Evolutionary conservation across 116 monocot species (phyloP), one percentile per base, ranked within the genome.

Genomic region (Trichopus zeylanicus): DNA sequence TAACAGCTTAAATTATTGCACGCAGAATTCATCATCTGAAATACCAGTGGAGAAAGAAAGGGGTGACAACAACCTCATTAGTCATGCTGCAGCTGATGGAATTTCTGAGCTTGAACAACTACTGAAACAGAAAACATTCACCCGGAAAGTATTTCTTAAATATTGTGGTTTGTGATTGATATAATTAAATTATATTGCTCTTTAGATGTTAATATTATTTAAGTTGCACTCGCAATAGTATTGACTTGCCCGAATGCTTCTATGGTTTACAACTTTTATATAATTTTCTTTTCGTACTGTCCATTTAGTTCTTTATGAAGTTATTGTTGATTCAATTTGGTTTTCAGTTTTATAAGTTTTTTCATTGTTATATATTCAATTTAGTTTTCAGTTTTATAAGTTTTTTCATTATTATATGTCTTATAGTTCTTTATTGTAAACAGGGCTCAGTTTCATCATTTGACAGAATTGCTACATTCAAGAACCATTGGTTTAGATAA

Each of bases 371-470:
- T 42, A 42, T 42, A 16, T 13, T 13, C 42, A 42, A 42, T 42
- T 15, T 2, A 16, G 12, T 13, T 13, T n/a, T 16, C n/a, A 42
- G 18, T 42, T 42, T 42, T 42, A n/a, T 42, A n/a, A n/a, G n/a
- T n/a, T n/a, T n/a, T n/a, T n/a, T n/a, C n/a, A n/a, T n/a, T n/a
- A n/a, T 15, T 27, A 27, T 31, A 2, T 27, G 21, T 49, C 19
- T 21, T 20, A 53, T 26, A 2, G 27, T 27, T 42, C 28, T 16
- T 31, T 74, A 15, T 23, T 67, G 13, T 24, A n/a, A n/a, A 66
- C 78, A 89, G 89, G 81, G 76, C 23, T 62, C 75, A 89, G 61
- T 70, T 76, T 70, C 76, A 81, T 20, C 75, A 53, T 30, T 73
- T 89, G 75, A 67, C 73, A 24, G 71, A 78, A 26, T 58, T 84